Base-by-base conservation (phyloP, 306 rosid genomes). In the Psophocarpus tetragonolobus region DNA sequence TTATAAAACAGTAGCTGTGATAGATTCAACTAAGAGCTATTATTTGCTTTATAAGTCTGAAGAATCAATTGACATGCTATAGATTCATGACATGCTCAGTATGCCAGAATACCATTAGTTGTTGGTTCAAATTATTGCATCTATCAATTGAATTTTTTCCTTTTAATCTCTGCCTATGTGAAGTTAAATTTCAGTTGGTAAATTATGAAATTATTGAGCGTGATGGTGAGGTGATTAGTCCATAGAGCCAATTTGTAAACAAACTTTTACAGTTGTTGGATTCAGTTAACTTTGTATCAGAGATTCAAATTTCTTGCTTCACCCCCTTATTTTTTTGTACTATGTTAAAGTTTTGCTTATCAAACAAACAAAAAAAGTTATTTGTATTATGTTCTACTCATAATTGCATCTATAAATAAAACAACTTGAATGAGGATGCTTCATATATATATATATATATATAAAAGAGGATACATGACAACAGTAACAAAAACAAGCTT, bases 1-100 rank as follows among this genome's bases (percentile, higher is more conserved):
- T 53, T 39, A 24, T 56, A 56, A 54, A 26, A 66, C n/a, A 53
- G 36, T 69, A 63, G 50, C 47, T 76, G 53, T 29, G 77, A 75
- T 14, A n/a, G 26, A 30, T 73, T 62, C 39, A 30, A 42, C 20
- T 21, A 53, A 29, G 63, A 67, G 26, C 24, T 13, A 24, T 36
- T 56, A 44, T 15, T 81, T 35, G 32, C 33, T 66, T 21, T 73
- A 54, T 30, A 30, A 41, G 36, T 74, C 6, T 44, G 42, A 67
- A 42, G 4, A 44, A 56, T 67, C 36, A 32, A 24, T 38, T 35
- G 48, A 53, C 73, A 18, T 71, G 53, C 36, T 32, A 29, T 44
- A 51, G 15, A 53, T n/a, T n/a, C n/a, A 23, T 23, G 17, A 2
- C 4, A 9, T 29, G n/a, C 72, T 82, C 51, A 62, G 20, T 30